Evolutionary conservation across 2,329 filamentous ascomycete genomes (phyloP), one percentile per base, ranked within the genome.

Genomic region (Tolypocladium amazonense): DNA sequence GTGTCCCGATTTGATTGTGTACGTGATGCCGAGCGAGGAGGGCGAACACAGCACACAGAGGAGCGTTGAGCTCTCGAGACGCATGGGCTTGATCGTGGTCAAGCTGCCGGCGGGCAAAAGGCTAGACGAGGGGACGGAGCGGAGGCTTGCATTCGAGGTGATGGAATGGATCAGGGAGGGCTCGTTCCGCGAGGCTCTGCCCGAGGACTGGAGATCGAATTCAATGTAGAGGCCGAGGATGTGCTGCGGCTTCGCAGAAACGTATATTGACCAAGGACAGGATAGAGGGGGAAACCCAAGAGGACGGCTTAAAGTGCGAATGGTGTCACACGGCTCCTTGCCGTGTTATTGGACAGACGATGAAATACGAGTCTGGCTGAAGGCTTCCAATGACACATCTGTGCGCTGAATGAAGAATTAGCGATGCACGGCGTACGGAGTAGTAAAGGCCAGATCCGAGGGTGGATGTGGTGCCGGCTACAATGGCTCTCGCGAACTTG

Each of bases 81-180:
- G 80, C 58, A 77, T 79, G 14, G 76, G 75, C 11, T 71, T 82
- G 50, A 79, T 88, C 67, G 73, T 87, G 23, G 76, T 88, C 47
- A 76, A 81, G 58, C 75, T 83, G 62, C 66, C 69, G 15, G 65
- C 65, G 58, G 69, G 72, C 45, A 68, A 75, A 67, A 73, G 75
- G 33, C 70, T 90, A 63, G 86, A 87, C 62, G 87, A 90, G 71
- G 87, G 84, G 67, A 86, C 85, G 14, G 79, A 92, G 71, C 81
- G 91, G 61, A 79, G 92, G 62, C 76, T 96, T 56, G 88, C 86
- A 1, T 97, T 97, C 74, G 92, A 97, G 76, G 86, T 97, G 63
- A 83, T 89, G 59, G 92, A 97, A 74, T 95, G 88, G 85, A 81
- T 91, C 61, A 72, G 80, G 41, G 75, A 72, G 23, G 77, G 75